Conservation (phyloP, 768 basidiomycete species). For the Leucocoprinus birnbaumii region DNA sequence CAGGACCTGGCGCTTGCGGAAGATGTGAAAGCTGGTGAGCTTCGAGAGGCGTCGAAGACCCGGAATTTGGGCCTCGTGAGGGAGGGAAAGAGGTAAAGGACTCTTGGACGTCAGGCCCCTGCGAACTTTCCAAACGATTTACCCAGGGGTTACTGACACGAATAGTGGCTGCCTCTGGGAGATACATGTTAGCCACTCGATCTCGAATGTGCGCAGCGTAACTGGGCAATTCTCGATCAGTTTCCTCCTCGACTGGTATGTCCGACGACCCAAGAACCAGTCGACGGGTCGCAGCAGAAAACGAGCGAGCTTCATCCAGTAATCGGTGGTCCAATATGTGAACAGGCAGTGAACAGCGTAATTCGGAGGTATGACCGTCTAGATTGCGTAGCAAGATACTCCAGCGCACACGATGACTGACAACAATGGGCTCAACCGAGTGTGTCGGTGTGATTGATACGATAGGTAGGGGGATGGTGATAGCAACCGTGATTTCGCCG, state of each 20-base stretch:
- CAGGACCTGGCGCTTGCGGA: constrained; percentile 44
- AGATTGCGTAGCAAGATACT: constrained; percentile 74
- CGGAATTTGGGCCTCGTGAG: constrained; percentile 25
- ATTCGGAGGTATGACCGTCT: constrained; percentile 91
- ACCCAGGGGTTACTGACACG: constrained; percentile 68
- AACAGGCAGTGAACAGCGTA: constrained; percentile 92
- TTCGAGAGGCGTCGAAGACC: constrained; percentile 37
- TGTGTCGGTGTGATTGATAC: constrained; percentile 61
- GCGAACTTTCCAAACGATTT: constrained; percentile 31
- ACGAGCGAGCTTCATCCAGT: constrained; percentile 69
- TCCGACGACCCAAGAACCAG: constrained; percentile 47
- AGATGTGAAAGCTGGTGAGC: constrained; percentile 35
- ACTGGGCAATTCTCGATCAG: constrained; percentile 80
- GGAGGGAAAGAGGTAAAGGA: constrained; percentile 13
- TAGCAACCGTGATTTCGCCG: constrained; percentile 55
- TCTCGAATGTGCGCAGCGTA: constrained; percentile 90
- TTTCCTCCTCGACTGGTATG: constrained; percentile 32
- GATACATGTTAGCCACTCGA: constrained; percentile 76
- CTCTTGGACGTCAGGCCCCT: not conserved
- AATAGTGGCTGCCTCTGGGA: constrained; percentile 60
- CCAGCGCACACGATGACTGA: constrained; percentile 83
- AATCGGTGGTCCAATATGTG: constrained; percentile 76
- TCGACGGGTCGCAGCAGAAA: constrained; percentile 73
- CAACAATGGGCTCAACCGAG: constrained; percentile 66
- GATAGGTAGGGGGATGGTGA: constrained; percentile 37